Percentiles rank a stretch among this genome's conserved stretches.
Evolutionary conservation across 805 yeast genomes (phyloP).

Genomic region (Wickerhamiella sergipiensis): DNA sequence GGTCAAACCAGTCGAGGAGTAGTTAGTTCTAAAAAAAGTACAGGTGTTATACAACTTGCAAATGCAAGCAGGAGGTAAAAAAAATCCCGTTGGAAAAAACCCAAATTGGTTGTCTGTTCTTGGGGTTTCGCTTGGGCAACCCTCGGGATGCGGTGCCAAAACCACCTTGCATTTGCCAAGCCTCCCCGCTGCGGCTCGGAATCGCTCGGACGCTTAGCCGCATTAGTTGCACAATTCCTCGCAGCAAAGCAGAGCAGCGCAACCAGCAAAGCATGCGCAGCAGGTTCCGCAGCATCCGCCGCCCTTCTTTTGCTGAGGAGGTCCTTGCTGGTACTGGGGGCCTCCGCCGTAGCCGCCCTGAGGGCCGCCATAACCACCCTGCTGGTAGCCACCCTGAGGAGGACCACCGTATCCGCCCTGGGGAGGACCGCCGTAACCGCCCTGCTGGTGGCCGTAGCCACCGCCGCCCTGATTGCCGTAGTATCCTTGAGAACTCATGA

Average conservation of each 20-base stretch:
- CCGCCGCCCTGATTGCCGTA: neutral
- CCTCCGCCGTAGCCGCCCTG: constrained; percentile 11
- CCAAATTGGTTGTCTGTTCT: no score
- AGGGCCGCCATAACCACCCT: constrained; percentile 15
- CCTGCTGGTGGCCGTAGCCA: constrained; percentile 1
- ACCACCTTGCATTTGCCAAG: neutral
- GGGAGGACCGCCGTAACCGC: constrained; percentile 11
- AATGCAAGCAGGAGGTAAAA: neutral
- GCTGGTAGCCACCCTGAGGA: constrained; percentile 11
- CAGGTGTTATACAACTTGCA: neutral
- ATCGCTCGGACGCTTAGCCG: neutral
- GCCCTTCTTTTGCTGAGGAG: constrained; percentile 13
- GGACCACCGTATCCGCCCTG: constrained; percentile 13
- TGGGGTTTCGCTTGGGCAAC: no score
- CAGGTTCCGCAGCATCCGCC: constrained; percentile 20
- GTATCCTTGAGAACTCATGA: neutral
- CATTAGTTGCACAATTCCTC: constrained; percentile 12
- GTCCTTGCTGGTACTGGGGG: constrained; percentile 25
- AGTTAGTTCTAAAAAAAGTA: neutral
- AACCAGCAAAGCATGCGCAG: constrained; percentile 17
- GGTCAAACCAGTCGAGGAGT: neutral
- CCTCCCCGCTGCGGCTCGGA: neutral
- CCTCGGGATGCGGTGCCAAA: neutral
- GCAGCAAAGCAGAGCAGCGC: constrained; percentile 16
- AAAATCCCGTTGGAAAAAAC: no score